Conservation (phyloP, 768 basidiomycete species). For the Lepiota brunneoincarnata region DNA sequence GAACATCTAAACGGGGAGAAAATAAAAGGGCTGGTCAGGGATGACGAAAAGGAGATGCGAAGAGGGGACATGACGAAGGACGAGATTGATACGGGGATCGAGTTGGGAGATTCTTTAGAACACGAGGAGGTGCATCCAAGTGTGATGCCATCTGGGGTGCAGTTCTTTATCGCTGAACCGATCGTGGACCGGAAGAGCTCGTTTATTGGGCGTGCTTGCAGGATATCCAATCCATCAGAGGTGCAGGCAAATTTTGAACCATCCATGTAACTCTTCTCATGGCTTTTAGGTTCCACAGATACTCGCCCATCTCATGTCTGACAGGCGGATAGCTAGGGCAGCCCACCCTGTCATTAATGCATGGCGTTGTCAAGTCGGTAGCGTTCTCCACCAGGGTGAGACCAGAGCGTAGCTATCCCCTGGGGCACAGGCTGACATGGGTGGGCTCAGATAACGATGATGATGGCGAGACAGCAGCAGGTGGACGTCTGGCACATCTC, state of each 20-base stretch:
- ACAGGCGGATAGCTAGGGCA: constrained; percentile 70
- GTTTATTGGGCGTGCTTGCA: constrained; percentile 85
- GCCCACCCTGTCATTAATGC: constrained; percentile 82
- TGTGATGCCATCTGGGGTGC: constrained; percentile 54
- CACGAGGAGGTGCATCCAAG: constrained; percentile 15
- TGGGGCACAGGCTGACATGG: neutral
- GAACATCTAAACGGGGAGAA: constrained; percentile 58
- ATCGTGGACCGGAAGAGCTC: constrained; percentile 83
- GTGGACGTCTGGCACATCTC: constrained; percentile 85
- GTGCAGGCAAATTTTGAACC: constrained; percentile 31
- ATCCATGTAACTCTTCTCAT: neutral
- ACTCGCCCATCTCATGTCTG: constrained; percentile 64
- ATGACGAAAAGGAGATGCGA: constrained; percentile 37
- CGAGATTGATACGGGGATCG: neutral
- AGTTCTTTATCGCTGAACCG: constrained; percentile 70
- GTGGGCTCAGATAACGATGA: constrained; percentile 79
- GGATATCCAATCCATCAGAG: constrained; percentile 73
- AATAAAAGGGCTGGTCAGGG: constrained; percentile 53
- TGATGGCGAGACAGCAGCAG: constrained; percentile 92
- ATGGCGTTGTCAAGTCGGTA: constrained; percentile 72
- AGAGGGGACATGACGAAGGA: neutral
- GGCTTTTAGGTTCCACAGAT: constrained; percentile 60
- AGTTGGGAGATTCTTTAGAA: constrained; percentile 3
- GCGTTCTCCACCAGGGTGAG: constrained; percentile 71
- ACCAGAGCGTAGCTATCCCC: neutral